Evolutionary conservation across 192 early-diverging fungal genomes (phyloP).

Genomic region (Dissophora globulifera): DNA sequence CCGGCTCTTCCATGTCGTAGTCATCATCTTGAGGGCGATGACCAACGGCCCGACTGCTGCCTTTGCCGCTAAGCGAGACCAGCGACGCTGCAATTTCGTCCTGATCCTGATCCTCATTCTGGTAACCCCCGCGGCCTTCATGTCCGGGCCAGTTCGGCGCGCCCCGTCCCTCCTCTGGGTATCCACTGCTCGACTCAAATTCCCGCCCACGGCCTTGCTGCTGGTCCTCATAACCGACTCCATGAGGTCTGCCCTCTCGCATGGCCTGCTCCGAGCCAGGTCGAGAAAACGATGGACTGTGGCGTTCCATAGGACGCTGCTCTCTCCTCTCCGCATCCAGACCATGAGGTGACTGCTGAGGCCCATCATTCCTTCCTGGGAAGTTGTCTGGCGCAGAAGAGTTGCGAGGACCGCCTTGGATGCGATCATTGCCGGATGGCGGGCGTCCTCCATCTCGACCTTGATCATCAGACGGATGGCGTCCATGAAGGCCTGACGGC

Average conservation of each 20-base stretch:
- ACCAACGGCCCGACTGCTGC: not conserved
- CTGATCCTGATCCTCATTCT: slow-evolving; percentile 36
- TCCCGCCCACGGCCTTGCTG: slow-evolving; percentile 2
- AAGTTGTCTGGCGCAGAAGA: slow-evolving; percentile 8
- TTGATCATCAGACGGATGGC: slow-evolving; percentile 35
- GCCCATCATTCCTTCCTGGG: slow-evolving; percentile 5
- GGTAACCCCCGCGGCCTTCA: slow-evolving; percentile 7
- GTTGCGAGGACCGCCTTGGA: not conserved
- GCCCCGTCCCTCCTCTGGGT: slow-evolving; percentile 2
- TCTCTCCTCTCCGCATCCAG: slow-evolving; percentile 2
- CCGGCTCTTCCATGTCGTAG: slow-evolving; percentile 48
- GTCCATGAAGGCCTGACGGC: slow-evolving; percentile 20
- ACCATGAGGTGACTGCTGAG: not conserved
- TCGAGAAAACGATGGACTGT: slow-evolving; percentile 1
- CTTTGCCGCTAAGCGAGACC: slow-evolving; percentile 48
- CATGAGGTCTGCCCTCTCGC: slow-evolving; percentile 11
- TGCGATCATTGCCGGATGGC: slow-evolving; percentile 2
- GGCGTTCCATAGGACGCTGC: slow-evolving; percentile 7
- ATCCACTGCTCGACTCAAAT: not conserved
- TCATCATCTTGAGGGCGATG: slow-evolving; percentile 39
- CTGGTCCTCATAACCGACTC: slow-evolving; percentile 15
- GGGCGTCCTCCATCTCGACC: slow-evolving; percentile 13
- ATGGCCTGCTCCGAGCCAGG: slow-evolving; percentile 3
- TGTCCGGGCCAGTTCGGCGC: slow-evolving; percentile 16
- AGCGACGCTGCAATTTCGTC: slow-evolving; percentile 49